phyloP scores from a whole-genome alignment of 805 yeast species.

The Barnettozyma wickerhamii region DNA sequence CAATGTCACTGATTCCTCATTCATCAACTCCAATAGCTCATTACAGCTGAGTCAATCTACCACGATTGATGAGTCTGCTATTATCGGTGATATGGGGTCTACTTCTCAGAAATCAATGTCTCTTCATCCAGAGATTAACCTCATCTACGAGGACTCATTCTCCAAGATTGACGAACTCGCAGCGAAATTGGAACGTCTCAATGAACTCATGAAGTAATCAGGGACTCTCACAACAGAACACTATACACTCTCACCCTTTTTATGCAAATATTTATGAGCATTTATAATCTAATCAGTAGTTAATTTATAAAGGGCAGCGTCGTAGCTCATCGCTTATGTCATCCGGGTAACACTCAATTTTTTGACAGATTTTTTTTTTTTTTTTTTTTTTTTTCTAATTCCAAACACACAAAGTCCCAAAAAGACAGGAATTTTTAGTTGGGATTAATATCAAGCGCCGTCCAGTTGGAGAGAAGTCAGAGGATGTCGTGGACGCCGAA shows the following conservation, averaged over 20 bases:
- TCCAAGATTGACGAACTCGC: constrained; percentile 38
- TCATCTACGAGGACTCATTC: constrained; percentile 55
- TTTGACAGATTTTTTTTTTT: neutral
- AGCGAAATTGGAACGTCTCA: constrained; percentile 21
- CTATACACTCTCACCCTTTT: neutral
- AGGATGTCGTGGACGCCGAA: constrained; percentile 67
- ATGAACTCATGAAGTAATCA: constrained; percentile 10
- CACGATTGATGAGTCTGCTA: constrained; percentile 4
- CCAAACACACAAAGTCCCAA: neutral
- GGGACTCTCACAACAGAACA: neutral
- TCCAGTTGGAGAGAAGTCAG: too few relatives aligned
- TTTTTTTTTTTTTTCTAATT: neutral
- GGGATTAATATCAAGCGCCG: too few relatives aligned
- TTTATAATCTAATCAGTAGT: neutral
- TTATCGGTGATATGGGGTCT: neutral
- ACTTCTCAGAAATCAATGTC: neutral
- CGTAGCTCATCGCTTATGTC: constrained; percentile 6
- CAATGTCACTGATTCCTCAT: constrained; percentile 24
- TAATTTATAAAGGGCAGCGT: neutral
- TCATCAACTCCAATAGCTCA: constrained; percentile 22
- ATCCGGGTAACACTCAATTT: constrained; percentile 1
- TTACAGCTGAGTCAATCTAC: constrained; percentile 12
- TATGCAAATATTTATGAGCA: neutral
- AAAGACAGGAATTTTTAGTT: too few relatives aligned
- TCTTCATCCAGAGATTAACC: constrained; percentile 45